Conservation (phyloP, 768 basidiomycete species). For the Collybiopsis confluens region DNA sequence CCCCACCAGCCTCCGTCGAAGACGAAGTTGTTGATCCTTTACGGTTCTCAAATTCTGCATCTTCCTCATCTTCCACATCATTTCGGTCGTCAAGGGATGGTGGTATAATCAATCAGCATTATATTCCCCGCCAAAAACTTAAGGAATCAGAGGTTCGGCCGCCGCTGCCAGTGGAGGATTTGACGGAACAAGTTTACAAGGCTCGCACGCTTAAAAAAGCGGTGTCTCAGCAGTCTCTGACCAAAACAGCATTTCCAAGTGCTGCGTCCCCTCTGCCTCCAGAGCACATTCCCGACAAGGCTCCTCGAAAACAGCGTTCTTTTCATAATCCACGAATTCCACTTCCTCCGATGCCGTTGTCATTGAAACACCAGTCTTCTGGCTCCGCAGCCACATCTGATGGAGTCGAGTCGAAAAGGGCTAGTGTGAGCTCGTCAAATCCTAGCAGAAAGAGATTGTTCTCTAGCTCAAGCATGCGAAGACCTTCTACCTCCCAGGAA, state of each 20-base stretch:
- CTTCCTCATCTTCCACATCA: conserved; percentile 37
- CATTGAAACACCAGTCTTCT: conserved; percentile 23
- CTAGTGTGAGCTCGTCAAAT: conserved; percentile 23
- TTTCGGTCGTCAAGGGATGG: conserved; percentile 38
- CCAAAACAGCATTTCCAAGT: conserved; percentile 28
- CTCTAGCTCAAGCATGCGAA: conserved; percentile 49
- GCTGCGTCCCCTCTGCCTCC: conserved; percentile 19
- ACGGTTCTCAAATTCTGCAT: conserved; percentile 12
- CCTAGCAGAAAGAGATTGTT: conserved; percentile 55
- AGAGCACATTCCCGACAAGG: conserved; percentile 27
- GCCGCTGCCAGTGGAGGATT: neutral
- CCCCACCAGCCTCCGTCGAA: conserved; percentile 28
- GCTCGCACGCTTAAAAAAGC: conserved; percentile 46
- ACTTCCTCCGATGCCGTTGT: conserved; percentile 45
- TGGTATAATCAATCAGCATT: conserved; percentile 19
- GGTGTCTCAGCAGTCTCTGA: conserved; percentile 53
- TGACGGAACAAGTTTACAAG: conserved; percentile 15
- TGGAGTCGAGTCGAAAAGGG: conserved; percentile 20
- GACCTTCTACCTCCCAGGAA: conserved; percentile 47
- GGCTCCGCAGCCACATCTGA: conserved; percentile 22
- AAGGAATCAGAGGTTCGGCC: conserved; percentile 21
- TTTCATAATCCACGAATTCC: conserved; percentile 57
- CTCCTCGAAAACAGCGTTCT: conserved; percentile 53
- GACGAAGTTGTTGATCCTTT: conserved; percentile 10
- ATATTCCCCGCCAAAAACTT: conserved; percentile 22